A percentile compares a stretch with the other conserved stretches of the same genome.
Evolutionary conservation across 2,329 filamentous ascomycete species (phyloP).

Genomic region (Ceratocystis colombiana): DNA sequence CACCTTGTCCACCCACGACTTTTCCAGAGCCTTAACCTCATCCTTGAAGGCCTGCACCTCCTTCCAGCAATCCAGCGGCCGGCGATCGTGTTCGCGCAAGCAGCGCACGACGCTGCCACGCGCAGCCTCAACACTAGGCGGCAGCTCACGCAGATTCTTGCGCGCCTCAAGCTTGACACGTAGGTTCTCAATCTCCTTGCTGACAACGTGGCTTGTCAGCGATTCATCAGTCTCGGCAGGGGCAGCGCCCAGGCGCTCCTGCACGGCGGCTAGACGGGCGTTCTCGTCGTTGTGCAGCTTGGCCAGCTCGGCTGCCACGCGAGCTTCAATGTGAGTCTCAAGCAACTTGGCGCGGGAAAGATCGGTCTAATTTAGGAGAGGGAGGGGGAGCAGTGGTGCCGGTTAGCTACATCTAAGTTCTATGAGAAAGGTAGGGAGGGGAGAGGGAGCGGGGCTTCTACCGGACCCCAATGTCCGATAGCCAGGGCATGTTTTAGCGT

Average conservation of each 20-base stretch:
- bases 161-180: slow-evolving; percentile 50
- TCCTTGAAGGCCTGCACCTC: slow-evolving; percentile 86
- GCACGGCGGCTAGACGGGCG: slow-evolving; percentile 56
- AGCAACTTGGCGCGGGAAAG: slow-evolving; percentile 70
- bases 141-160: slow-evolving; percentile 57
- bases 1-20: slow-evolving; percentile 76
- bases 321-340: slow-evolving; percentile 80
- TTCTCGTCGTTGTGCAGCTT: slow-evolving; percentile 62
- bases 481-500: slow-evolving; percentile 30
- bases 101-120: slow-evolving; percentile 69
- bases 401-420: background rate
- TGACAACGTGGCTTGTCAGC: slow-evolving; percentile 39
- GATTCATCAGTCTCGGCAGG: slow-evolving; percentile 34
- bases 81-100: slow-evolving; percentile 70
- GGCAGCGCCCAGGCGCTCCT: slow-evolving; percentile 52
- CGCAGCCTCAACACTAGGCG: slow-evolving; percentile 62
- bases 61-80: slow-evolving; percentile 87
- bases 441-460: background rate
- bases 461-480: background rate
- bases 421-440: background rate
- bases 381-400: background rate
- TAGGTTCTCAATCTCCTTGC: slow-evolving; percentile 50
- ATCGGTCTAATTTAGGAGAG: slow-evolving; percentile 56
- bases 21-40: slow-evolving; percentile 79
- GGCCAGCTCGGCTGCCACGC: slow-evolving; percentile 76